phyloP scores from a whole-genome alignment of 371 early-diverging fungal genomes.

The Mucor indicus region DNA sequence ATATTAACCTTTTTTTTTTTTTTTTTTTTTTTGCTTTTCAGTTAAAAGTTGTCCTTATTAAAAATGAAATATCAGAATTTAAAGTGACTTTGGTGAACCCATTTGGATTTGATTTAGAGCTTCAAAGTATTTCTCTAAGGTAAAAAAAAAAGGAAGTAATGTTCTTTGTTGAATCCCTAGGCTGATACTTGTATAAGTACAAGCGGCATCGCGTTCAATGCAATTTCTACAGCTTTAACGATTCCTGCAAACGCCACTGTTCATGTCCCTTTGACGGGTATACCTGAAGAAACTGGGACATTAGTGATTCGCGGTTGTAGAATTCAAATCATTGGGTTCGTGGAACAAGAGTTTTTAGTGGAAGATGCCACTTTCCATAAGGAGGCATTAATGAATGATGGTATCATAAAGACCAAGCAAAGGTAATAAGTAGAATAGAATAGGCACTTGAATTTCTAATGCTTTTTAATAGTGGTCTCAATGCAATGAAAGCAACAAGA shows the following conservation, averaged over 20 bases:
- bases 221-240: slow-evolving; percentile 53
- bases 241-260: slow-evolving; percentile 68
- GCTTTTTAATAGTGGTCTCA: slow-evolving; percentile 20
- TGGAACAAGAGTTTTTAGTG: slow-evolving; percentile 69
- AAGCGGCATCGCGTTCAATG: slow-evolving; percentile 58
- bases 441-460: background rate
- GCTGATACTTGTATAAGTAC: slow-evolving; percentile 40
- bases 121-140: slow-evolving; percentile 65
- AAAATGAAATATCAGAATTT: slow-evolving; percentile 67
- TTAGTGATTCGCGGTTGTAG: slow-evolving; percentile 65
- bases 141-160: slow-evolving; percentile 14
- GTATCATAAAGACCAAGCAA: slow-evolving; percentile 25
- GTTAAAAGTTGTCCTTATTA: slow-evolving; percentile 49
- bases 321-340: slow-evolving; percentile 68
- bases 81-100: slow-evolving; percentile 73
- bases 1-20: slow-evolving; percentile 1
- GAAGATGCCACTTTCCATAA: no score
- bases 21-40: background rate
- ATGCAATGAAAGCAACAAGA: slow-evolving; percentile 4
- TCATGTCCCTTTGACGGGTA: slow-evolving; percentile 59
- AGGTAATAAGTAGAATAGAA: slow-evolving; percentile 11
- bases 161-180: background rate
- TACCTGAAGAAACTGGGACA: slow-evolving; percentile 59
- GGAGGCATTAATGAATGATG: no score
- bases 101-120: slow-evolving; percentile 76